phyloP scores from a whole-genome alignment of 2,329 filamentous ascomycete genomes.

The Aspergillus pseudoterreus region DNA sequence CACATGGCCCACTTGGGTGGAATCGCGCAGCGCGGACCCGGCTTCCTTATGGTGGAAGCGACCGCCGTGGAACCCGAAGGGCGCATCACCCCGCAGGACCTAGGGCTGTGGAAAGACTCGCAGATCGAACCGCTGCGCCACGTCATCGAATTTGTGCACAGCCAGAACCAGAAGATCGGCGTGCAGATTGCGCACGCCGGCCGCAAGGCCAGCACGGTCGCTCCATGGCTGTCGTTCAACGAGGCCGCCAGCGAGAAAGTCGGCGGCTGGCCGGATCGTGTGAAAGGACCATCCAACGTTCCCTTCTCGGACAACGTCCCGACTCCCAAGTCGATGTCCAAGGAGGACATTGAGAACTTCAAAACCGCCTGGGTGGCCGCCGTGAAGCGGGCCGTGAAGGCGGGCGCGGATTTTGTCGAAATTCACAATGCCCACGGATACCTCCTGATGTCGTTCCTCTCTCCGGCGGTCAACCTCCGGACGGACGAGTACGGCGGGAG shows the following conservation, averaged over 20 bases:
- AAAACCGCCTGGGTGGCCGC: conserved; percentile 60
- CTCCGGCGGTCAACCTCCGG: conserved; percentile 65
- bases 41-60: conserved; percentile 74
- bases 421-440: conserved; percentile 79
- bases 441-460: conserved; percentile 66
- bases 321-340: conserved; percentile 63
- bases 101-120: conserved; percentile 73
- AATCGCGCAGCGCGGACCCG: conserved; percentile 71
- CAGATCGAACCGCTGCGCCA: conserved; percentile 68
- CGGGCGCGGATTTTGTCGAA: conserved; percentile 74
- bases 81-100: conserved; percentile 65
- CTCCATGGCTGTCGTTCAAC: conserved; percentile 43
- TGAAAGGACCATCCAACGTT: conserved; percentile 56
- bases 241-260: conserved; percentile 46
- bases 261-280: conserved; percentile 53
- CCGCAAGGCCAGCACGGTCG: conserved; percentile 56
- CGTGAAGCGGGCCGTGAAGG: conserved; percentile 58
- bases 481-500: conserved; percentile 54
- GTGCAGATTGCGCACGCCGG: conserved; percentile 83
- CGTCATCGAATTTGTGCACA: conserved; percentile 74
- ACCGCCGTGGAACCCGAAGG: conserved; percentile 71
- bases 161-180: conserved; percentile 69
- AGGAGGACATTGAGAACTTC: conserved; percentile 62
- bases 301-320: conserved; percentile 60
- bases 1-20: conserved; percentile 79